Base-by-base conservation (phyloP, 2,329 filamentous ascomycete genomes). In the Aspergillus japonicus region DNA sequence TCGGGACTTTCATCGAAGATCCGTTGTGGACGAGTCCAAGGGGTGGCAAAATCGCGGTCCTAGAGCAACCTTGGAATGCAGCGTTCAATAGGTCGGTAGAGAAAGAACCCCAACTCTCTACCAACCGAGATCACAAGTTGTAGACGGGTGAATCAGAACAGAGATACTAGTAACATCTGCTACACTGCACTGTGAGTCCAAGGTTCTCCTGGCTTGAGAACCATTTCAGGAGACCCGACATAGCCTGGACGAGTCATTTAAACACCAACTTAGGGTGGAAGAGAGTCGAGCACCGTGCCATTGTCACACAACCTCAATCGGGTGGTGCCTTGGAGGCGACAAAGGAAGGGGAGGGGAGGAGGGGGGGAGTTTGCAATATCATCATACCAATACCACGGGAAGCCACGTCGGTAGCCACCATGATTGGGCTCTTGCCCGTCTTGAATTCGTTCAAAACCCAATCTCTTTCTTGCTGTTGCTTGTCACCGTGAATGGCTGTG, bases 351-450 rank as follows among this genome's bases (percentile, higher is more conserved):
- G 63, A 63, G 65, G 68, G 66, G 62, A 61, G 61, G 67, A 69
- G 66, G 68, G 73, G 73, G 69, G 73, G 75, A 79, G 78, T 75
- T 81, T 79, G 78, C 81, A 81, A 64, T 81, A 84, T 82, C 87
- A 90, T 94, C 92, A 96, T 96, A 97, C 95, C 95, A 82, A 99
- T 97, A 92, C 95, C 95, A 93, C 95, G 95, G 77, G 95, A 98
- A 82, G 95, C 95, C 82, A 99, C 95, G 76, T 98, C 95, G 68
- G 95, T 99, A 82, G 95, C 95, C 83, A 99, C 95, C 93, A 99
- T 96, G 87, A 99, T 96, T 77, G 95, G 95, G 83, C 92, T 96
- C 85, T 98, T 97, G 82, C 92, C 93, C 67, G 91, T 91, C 88
- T 98, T 99, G 88, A 99, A 99, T 80, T 98, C 94, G 80, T 98